phyloP scores from a whole-genome alignment of 192 early-diverging fungal genomes.

The Dissophora ornata region DNA sequence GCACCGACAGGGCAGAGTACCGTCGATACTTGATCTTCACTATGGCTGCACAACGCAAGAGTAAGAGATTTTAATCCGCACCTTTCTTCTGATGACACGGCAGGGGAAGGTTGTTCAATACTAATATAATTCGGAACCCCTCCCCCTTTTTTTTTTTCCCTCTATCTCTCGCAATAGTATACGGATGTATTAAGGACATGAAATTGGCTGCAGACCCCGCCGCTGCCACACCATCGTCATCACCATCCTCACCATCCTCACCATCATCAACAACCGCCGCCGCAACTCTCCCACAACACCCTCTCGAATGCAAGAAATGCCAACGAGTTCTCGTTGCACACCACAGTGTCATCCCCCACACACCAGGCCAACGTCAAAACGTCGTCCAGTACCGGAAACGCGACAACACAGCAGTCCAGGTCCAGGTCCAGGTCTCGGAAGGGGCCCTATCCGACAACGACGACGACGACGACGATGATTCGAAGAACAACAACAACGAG shows the following conservation, averaged over 20 bases:
- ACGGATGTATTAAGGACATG: slow-evolving; percentile 67
- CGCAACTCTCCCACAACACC: slow-evolving; percentile 4
- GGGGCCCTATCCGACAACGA: slow-evolving; percentile 37
- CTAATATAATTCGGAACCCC: too few relatives aligned
- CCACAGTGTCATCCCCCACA: slow-evolving; percentile 76
- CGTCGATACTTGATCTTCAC: slow-evolving; percentile 72
- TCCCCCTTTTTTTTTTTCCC: background rate
- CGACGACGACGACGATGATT: too few relatives aligned
- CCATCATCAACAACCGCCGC: slow-evolving; percentile 17
- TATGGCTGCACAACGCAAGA: slow-evolving; percentile 68
- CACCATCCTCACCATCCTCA: slow-evolving; percentile 9
- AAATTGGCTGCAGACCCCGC: slow-evolving; percentile 65
- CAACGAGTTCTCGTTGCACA: slow-evolving; percentile 68
- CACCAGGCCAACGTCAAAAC: slow-evolving; percentile 74
- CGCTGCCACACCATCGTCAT: too few relatives aligned
- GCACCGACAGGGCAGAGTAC: slow-evolving; percentile 64
- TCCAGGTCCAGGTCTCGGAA: slow-evolving; percentile 57
- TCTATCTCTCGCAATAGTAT: too few relatives aligned
- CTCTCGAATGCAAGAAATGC: slow-evolving; percentile 47
- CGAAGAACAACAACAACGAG: slow-evolving; percentile 5
- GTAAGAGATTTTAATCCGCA: slow-evolving; percentile 23
- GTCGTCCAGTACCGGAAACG: slow-evolving; percentile 83
- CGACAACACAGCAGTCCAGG: too few relatives aligned
- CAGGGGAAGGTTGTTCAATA: too few relatives aligned
- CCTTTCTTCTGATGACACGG: too few relatives aligned